Percentiles rank a stretch among this genome's conserved stretches.
phyloP scores from a whole-genome alignment of 768 basidiomycete species.

The Russula olivacea region DNA sequence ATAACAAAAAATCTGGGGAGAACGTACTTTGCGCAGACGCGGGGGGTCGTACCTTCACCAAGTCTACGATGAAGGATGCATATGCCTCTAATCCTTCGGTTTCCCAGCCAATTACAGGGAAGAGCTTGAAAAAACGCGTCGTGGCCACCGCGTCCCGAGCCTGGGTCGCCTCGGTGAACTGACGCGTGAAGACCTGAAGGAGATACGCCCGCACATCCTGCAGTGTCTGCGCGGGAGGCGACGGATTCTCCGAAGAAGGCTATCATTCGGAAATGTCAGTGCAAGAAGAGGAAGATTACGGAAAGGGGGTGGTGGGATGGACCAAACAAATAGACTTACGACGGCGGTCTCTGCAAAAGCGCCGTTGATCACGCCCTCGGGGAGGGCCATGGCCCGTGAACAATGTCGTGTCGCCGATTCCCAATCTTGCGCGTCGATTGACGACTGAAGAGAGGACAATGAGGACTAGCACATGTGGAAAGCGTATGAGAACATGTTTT shows the following conservation, averaged over 20 bases:
- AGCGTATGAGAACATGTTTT: not conserved
- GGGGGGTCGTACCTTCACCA: conserved; percentile 74
- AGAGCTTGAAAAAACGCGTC: conserved; percentile 94
- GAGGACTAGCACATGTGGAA: conserved; percentile 49
- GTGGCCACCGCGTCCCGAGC: conserved; percentile 80
- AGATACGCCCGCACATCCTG: conserved; percentile 68
- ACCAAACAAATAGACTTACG: conserved; percentile 37
- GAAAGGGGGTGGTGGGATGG: too few species aligned
- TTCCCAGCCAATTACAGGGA: conserved; percentile 94
- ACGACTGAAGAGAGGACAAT: conserved; percentile 45
- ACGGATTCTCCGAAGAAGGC: conserved; percentile 87
- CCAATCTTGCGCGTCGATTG: conserved; percentile 86
- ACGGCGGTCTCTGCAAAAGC: conserved; percentile 84
- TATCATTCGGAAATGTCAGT: conserved; percentile 32
- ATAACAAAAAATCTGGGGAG: not conserved
- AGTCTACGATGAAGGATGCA: conserved; percentile 85
- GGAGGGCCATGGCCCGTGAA: conserved; percentile 82
- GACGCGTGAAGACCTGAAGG: conserved; percentile 66
- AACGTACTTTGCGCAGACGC: conserved; percentile 74
- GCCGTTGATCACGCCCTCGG: conserved; percentile 69
- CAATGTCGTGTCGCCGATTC: conserved; percentile 91
- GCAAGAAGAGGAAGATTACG: not conserved
- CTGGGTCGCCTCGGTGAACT: conserved; percentile 77
- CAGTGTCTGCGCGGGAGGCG: conserved; percentile 81
- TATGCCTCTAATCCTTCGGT: conserved; percentile 87